These are phyloP conservation scores for Pleochaeta shiraiana DNA, from an alignment of 2,329 filamentous ascomycete genomes.

Conservation along the genomic window DNA sequence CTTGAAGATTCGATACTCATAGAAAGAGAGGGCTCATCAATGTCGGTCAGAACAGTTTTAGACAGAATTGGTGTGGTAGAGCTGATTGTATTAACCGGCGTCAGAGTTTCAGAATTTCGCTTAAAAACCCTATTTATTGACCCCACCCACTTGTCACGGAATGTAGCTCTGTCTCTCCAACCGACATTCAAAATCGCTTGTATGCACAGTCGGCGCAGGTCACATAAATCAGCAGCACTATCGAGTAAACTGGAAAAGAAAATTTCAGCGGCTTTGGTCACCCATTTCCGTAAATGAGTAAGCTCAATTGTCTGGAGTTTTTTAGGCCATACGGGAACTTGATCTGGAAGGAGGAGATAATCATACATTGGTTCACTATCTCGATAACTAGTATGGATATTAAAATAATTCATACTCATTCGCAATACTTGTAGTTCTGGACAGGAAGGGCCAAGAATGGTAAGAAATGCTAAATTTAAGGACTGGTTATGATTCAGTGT, in stretches of 20 bases:
- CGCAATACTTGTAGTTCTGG: constrained; percentile 47
- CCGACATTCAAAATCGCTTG: constrained; percentile 55
- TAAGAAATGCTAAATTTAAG: constrained; percentile 53
- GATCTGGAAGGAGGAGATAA: constrained; percentile 35
- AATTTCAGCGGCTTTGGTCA: constrained; percentile 42
- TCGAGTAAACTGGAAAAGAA: constrained; percentile 65
- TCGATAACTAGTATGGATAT: constrained; percentile 40
- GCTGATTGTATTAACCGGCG: constrained; percentile 1
- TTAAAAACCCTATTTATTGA: constrained; percentile 46
- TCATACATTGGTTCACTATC: constrained; percentile 60
- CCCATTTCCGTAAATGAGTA: constrained; percentile 56
- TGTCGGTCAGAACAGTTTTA: not conserved
- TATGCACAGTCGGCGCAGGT: constrained; percentile 48
- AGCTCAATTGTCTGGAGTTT: constrained; percentile 52
- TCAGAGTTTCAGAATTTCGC: constrained; percentile 22
- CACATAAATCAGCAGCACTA: constrained; percentile 39
- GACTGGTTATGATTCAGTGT: constrained; percentile 59
- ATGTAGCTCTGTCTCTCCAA: constrained; percentile 63
- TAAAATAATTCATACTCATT: constrained; percentile 64
- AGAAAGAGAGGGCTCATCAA: not conserved
- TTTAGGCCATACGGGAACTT: constrained; percentile 59
- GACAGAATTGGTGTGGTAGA: not conserved
- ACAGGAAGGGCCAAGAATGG: constrained; percentile 41
- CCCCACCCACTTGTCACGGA: constrained; percentile 58
- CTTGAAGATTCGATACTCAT: not conserved